Evolutionary conservation across 139 green algal genomes (phyloP).

Genomic region (Chlamydomonas eustigma): DNA sequence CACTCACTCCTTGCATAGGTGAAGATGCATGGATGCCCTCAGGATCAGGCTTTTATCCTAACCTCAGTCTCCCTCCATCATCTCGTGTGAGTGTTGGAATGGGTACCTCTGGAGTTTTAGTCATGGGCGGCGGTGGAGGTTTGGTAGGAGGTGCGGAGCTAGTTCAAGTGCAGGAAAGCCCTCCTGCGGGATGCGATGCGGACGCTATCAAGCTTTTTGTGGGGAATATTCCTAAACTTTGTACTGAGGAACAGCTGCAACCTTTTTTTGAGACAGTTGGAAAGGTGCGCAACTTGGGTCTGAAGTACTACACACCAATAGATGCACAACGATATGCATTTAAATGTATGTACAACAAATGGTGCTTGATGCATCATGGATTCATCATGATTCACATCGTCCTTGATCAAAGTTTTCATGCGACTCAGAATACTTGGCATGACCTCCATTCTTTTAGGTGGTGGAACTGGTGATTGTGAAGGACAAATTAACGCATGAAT

Average conservation of each 20-base stretch:
- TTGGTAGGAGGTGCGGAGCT: not conserved
- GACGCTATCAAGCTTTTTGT: constrained; percentile 58
- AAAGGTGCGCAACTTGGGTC: constrained; percentile 16
- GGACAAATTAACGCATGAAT: constrained; percentile 57
- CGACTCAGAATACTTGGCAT: not conserved
- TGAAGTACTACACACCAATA: too few relatives aligned
- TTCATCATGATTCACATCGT: not conserved
- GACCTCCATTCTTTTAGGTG: constrained; percentile 10
- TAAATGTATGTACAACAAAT: not conserved
- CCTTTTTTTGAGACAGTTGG: constrained; percentile 57
- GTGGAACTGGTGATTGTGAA: constrained; percentile 60
- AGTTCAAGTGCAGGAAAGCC: not conserved
- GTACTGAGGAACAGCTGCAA: constrained; percentile 54
- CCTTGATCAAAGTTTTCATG: not conserved
- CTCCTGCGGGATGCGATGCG: constrained; percentile 20
- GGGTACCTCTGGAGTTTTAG: not conserved
- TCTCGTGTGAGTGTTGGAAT: not conserved
- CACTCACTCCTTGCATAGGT: not conserved
- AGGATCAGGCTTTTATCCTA: not conserved
- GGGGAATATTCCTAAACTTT: constrained; percentile 64
- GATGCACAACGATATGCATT: too few relatives aligned
- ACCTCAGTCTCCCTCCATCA: not conserved
- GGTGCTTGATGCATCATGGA: not conserved
- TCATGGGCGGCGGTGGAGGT: not conserved
- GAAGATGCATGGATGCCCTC: not conserved